Evolutionary conservation across 148 eudicot genomes (phyloP).

Genomic region (Simmondsia chinensis): DNA sequence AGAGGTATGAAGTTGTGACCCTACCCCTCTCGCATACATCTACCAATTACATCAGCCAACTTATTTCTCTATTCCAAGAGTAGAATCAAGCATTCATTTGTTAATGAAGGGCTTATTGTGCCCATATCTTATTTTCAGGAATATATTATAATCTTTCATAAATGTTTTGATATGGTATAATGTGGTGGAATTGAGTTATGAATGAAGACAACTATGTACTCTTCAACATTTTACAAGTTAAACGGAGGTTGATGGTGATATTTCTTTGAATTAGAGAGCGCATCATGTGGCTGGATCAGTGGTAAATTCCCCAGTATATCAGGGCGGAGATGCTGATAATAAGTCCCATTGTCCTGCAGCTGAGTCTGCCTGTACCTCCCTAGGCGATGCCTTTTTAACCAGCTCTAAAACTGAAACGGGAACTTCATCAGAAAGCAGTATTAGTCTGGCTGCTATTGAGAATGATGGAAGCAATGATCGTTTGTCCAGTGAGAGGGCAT

Average conservation of each 20-base stretch:
- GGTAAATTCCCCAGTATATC: slow-evolving; percentile 28
- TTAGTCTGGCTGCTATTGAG: background rate
- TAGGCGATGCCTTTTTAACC: slow-evolving; percentile 20
- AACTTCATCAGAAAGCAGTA: slow-evolving; percentile 26
- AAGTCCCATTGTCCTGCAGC: slow-evolving; percentile 10
- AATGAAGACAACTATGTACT: no score
- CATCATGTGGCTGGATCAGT: slow-evolving; percentile 39
- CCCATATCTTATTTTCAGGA: no score
- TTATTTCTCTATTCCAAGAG: no score
- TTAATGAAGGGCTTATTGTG: no score
- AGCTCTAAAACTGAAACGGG: slow-evolving; percentile 20
- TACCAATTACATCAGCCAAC: no score
- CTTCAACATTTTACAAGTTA: background rate
- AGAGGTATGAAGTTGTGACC: slow-evolving; percentile 9
- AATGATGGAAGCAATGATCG: slow-evolving; percentile 8
- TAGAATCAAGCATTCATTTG: no score
- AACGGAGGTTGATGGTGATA: slow-evolving; percentile 5
- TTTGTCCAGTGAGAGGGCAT: slow-evolving; percentile 20
- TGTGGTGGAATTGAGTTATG: no score
- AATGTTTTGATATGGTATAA: no score
- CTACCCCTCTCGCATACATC: no score
- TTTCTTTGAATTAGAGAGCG: slow-evolving; percentile 29
- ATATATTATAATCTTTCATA: no score
- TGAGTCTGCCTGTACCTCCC: slow-evolving; percentile 5
- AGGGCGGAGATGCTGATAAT: slow-evolving; percentile 2